Evolutionary conservation across 2,329 filamentous ascomycete genomes (phyloP).

Genomic region (Aspergillus persii): DNA sequence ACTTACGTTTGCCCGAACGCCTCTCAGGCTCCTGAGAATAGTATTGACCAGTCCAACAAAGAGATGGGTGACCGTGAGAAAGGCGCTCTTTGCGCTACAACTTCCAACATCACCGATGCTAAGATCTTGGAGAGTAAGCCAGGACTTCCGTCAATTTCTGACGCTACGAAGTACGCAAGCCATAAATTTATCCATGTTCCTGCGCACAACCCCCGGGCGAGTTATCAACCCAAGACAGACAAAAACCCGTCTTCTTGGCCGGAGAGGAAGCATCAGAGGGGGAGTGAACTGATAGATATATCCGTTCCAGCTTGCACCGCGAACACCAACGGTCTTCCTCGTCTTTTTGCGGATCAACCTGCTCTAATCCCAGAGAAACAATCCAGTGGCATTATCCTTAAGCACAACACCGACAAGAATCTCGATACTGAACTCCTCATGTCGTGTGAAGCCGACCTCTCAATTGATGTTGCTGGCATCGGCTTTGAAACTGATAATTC

Average conservation of each 20-base stretch:
- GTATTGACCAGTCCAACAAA: background rate
- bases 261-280: background rate
- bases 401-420: background rate
- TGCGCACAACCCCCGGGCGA: background rate
- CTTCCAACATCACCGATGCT: background rate
- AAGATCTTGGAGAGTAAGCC: conserved; percentile 1
- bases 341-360: conserved; percentile 18
- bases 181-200: background rate
- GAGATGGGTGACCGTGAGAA: background rate
- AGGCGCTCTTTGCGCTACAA: background rate
- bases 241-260: background rate
- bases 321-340: background rate
- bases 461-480: conserved; percentile 9
- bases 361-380: conserved; percentile 16
- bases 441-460: background rate
- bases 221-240: background rate
- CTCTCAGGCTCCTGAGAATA: background rate
- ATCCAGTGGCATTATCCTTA: background rate
- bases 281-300: conserved; percentile 15
- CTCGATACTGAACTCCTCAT: too few species aligned
- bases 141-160: conserved; percentile 9
- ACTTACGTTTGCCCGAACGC: conserved; percentile 4
- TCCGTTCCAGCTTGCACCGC: conserved; percentile 1
- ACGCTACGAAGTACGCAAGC: conserved; percentile 18
- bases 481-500: background rate